phyloP scores from a whole-genome alignment of 2,329 filamentous ascomycete genomes.

The Aureobasidium vineae region DNA sequence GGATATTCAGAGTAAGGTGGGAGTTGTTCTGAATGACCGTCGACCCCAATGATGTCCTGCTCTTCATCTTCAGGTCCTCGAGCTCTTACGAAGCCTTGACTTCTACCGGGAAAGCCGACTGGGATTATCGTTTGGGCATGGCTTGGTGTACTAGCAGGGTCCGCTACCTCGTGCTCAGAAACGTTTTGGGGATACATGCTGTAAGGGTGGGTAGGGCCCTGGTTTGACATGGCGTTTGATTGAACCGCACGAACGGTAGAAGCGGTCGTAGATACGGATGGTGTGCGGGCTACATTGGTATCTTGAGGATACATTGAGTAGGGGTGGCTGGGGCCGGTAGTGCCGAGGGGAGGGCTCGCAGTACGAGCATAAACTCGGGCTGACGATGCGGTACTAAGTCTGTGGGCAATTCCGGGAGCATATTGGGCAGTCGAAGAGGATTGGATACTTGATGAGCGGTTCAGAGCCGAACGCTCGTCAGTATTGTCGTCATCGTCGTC shows the following conservation, averaged over 20 bases:
- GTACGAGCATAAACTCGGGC: conserved; percentile 42
- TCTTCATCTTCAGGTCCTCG: conserved; percentile 81
- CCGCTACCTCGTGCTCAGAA: conserved; percentile 50
- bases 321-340: conserved; percentile 74
- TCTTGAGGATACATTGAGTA: conserved; percentile 83
- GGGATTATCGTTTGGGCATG: conserved; percentile 55
- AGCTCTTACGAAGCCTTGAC: conserved; percentile 65
- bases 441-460: conserved; percentile 35
- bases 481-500: conserved; percentile 34
- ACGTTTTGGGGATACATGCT: conserved; percentile 82
- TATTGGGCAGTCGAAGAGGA: conserved; percentile 39
- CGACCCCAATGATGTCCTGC: conserved; percentile 79
- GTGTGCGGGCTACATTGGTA: conserved; percentile 54
- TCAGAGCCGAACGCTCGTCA: conserved; percentile 31
- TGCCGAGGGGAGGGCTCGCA: conserved; percentile 67
- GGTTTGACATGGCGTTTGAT: conserved; percentile 59
- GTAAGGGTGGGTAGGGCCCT: conserved; percentile 76
- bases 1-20: conserved; percentile 91
- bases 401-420: conserved; percentile 31
- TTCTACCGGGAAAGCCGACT: conserved; percentile 71
- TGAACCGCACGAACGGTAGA: conserved; percentile 63
- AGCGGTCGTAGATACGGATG: conserved; percentile 65
- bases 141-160: conserved; percentile 36
- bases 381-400: conserved; percentile 40
- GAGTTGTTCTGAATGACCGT: conserved; percentile 86